Evolutionary conservation across 306 rosid genomes (phyloP).

Genomic region (Gleditsia sinensis): DNA sequence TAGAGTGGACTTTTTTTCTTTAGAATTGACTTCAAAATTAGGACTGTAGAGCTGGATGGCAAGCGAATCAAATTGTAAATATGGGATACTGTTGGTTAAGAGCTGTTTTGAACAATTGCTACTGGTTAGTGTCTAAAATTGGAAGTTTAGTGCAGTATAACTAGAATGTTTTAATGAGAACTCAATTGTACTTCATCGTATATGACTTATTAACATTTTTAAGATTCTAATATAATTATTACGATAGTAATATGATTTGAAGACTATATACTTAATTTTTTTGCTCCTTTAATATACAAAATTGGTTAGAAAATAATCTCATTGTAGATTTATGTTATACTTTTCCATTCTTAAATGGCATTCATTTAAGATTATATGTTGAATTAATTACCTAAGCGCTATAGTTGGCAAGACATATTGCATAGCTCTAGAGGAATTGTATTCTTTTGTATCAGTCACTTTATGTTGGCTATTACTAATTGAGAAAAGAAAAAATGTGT

Average conservation of each 20-base stretch:
- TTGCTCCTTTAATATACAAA: neutral
- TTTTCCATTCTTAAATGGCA: neutral
- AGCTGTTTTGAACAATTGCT: conserved; percentile 73
- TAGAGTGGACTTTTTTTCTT: too few relatives aligned
- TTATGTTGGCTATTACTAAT: neutral
- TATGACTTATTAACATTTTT: neutral
- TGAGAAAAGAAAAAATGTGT: neutral
- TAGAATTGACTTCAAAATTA: conserved; percentile 83
- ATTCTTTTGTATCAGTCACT: too few relatives aligned
- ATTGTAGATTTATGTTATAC: neutral
- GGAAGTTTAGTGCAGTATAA: neutral
- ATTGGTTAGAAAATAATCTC: neutral
- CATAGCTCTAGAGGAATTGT: too few relatives aligned
- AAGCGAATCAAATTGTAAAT: conserved; percentile 78
- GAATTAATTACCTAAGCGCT: too few relatives aligned
- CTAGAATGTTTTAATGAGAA: neutral
- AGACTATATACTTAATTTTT: neutral
- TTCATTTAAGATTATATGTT: too few relatives aligned
- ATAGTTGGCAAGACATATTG: too few relatives aligned
- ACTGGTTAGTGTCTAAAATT: conserved; percentile 56
- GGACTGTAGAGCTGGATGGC: conserved; percentile 81
- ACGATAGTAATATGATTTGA: too few relatives aligned
- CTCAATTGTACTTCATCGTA: neutral
- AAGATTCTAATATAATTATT: neutral
- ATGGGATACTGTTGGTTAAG: conserved; percentile 90